phyloP scores from a whole-genome alignment of 768 basidiomycete species.

The Favolaschia claudopus region DNA sequence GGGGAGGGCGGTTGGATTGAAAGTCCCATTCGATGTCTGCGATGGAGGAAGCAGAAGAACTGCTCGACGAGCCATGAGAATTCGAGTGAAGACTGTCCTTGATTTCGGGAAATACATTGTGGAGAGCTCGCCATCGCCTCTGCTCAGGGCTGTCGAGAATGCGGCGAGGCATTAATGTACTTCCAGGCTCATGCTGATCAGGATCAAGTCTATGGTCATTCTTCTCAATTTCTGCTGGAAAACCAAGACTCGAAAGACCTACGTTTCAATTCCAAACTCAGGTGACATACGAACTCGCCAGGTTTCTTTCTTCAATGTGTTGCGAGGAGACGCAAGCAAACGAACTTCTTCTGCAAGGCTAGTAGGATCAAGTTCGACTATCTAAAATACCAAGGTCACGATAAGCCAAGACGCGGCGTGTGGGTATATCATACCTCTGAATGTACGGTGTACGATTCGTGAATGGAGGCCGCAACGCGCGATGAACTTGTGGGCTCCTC shows the following conservation, averaged over 20 bases:
- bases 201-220: neutral
- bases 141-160: constrained; percentile 10
- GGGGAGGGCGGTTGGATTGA: no score
- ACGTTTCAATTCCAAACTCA: constrained; percentile 19
- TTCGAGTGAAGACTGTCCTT: neutral
- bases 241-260: neutral
- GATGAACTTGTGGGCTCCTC: neutral
- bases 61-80: neutral
- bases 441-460: neutral
- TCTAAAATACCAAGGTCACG: neutral
- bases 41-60: no score
- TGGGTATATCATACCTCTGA: neutral
- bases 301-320: neutral
- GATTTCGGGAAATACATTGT: constrained; percentile 12
- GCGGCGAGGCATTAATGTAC: neutral
- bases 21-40: no score
- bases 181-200: neutral
- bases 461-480: neutral
- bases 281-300: constrained; percentile 15
- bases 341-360: constrained; percentile 14
- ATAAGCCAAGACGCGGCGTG: neutral
- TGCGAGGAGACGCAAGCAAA: constrained; percentile 4
- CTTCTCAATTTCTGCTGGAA: neutral
- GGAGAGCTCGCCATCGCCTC: constrained; percentile 5
- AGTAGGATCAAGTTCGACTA: constrained; percentile 1